A percentile compares a stretch with the other conserved stretches of the same genome.
Conservation (phyloP, 2,329 filamentous ascomycete genomes). For the Calycina herbarum region DNA sequence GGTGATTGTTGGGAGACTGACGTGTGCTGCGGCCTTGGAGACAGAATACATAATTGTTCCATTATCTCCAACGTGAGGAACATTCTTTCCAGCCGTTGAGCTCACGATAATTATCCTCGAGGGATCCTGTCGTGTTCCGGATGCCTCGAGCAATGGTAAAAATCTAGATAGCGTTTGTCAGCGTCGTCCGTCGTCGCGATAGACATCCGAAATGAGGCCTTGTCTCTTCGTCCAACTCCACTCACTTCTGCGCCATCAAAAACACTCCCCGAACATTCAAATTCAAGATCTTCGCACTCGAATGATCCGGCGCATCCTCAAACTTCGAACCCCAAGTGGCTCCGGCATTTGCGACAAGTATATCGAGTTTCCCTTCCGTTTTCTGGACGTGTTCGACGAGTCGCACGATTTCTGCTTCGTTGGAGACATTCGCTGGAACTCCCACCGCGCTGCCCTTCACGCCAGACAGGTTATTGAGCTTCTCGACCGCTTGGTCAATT, state of each 20-base stretch:
- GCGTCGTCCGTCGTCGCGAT: neutral
- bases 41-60: constrained; percentile 67
- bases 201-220: neutral
- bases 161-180: constrained; percentile 26
- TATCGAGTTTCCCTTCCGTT: constrained; percentile 55
- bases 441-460: constrained; percentile 60
- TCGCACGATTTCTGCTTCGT: constrained; percentile 59
- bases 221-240: constrained; percentile 12
- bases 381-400: constrained; percentile 55
- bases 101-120: constrained; percentile 66
- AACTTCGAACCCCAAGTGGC: constrained; percentile 16
- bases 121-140: constrained; percentile 52
- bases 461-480: constrained; percentile 62
- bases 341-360: constrained; percentile 15
- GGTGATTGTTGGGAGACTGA: constrained; percentile 24
- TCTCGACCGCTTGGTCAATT: constrained; percentile 60
- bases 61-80: constrained; percentile 59
- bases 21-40: constrained; percentile 63
- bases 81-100: constrained; percentile 63
- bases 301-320: constrained; percentile 16
- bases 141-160: constrained; percentile 50
- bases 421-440: constrained; percentile 65
- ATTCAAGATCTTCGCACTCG: constrained; percentile 15
- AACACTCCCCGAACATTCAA: constrained; percentile 17
- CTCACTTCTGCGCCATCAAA: constrained; percentile 48